phyloP scores from a whole-genome alignment of 148 eudicot genomes.

The Selenicereus undatus region DNA sequence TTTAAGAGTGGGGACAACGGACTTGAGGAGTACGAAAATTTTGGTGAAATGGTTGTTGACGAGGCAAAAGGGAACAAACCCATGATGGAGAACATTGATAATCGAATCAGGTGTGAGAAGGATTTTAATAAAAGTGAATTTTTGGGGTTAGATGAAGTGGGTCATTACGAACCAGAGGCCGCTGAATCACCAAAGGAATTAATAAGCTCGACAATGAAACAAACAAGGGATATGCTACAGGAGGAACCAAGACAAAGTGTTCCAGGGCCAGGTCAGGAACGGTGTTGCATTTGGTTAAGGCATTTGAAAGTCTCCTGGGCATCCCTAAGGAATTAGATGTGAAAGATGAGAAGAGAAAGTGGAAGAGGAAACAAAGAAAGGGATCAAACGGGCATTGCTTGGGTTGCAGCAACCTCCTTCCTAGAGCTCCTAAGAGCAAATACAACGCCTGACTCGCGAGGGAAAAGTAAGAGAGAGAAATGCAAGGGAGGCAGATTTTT shows the following conservation, averaged over 20 bases:
- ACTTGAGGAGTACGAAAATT: not conserved
- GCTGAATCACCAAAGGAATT: not conserved
- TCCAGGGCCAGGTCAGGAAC: conserved; percentile 63
- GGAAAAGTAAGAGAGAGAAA: too few species aligned
- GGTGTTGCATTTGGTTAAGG: conserved; percentile 76
- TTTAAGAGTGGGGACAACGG: conserved; percentile 27
- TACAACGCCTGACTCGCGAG: too few species aligned
- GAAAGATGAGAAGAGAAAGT: conserved; percentile 30
- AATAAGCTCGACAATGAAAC: conserved; percentile 42
- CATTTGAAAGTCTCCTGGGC: conserved; percentile 65
- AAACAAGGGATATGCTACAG: conserved; percentile 62
- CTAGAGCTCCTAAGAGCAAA: conserved; percentile 33
- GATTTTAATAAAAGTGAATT: not conserved
- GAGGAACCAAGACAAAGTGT: conserved; percentile 60
- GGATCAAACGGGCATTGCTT: conserved; percentile 57
- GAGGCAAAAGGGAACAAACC: conserved; percentile 12
- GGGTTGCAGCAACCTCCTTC: conserved; percentile 43
- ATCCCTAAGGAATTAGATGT: conserved; percentile 39
- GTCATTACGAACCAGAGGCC: not conserved
- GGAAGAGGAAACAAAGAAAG: conserved; percentile 27
- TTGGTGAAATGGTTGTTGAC: conserved; percentile 5
- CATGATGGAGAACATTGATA: not conserved
- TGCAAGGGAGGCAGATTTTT: too few species aligned
- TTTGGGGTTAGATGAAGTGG: not conserved
- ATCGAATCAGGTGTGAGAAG: conserved; percentile 2